These are phyloP conservation scores for Dacryopinax primogenitus DNA, from an alignment of 768 basidiomycete genomes.

Conservation along the genomic window DNA sequence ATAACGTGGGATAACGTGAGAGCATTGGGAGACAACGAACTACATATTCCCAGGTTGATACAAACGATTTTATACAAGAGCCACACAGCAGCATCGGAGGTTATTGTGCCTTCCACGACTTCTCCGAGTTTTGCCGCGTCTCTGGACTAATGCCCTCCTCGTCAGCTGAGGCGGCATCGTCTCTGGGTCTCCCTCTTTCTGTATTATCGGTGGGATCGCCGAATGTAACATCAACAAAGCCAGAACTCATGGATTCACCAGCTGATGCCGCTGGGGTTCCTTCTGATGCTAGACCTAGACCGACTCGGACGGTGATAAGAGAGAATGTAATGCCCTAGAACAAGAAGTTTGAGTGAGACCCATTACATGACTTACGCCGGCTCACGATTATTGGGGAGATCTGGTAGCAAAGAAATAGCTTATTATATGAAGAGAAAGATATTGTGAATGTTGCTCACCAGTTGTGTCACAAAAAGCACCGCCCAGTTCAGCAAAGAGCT, in stretches of 20 bases:
- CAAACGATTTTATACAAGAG: too few species aligned
- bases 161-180: not conserved
- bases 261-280: not conserved
- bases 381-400: not conserved
- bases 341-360: not conserved
- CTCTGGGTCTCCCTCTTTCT: not conserved
- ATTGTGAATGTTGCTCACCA: not conserved
- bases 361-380: not conserved
- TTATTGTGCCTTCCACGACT: not conserved
- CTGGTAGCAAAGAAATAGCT: not conserved
- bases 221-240: not conserved
- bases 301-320: not conserved
- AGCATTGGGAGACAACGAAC: too few species aligned
- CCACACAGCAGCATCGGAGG: not conserved
- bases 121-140: not conserved
- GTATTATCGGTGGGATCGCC: not conserved
- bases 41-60: too few species aligned
- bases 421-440: not conserved
- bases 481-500: not conserved
- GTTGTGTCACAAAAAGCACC: not conserved
- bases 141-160: not conserved
- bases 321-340: not conserved
- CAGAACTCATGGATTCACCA: not conserved
- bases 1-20: too few species aligned
- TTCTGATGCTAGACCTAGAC: not conserved